phyloP scores from a whole-genome alignment of 2,329 filamentous ascomycete genomes.

The Colletotrichum theobromicola region DNA sequence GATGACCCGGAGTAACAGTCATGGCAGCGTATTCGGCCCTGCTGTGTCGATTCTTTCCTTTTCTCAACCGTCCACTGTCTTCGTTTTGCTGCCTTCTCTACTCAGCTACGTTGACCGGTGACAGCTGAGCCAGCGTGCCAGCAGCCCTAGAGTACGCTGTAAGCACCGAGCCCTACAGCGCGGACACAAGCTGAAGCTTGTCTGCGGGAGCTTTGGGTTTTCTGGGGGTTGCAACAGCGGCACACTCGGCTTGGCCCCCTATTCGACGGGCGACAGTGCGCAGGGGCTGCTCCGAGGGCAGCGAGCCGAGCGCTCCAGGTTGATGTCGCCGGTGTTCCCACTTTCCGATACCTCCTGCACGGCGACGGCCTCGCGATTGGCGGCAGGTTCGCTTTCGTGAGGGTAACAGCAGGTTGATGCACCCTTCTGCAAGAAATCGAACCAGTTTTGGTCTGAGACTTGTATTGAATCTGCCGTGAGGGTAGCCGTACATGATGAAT shows the following conservation, averaged over 20 bases:
- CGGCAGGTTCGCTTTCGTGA: neutral
- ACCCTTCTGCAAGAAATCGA: neutral
- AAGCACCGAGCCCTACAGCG: neutral
- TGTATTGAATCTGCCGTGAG: neutral
- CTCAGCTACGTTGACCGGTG: neutral
- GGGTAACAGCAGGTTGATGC: neutral
- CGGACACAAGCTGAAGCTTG: neutral
- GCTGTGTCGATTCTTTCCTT: neutral
- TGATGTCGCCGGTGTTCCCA: neutral
- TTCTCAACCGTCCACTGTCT: neutral
- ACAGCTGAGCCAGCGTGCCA: neutral
- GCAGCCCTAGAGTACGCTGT: neutral
- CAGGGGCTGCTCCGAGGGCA: constrained; percentile 3
- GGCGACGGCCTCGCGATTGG: neutral
- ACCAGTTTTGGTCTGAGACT: neutral
- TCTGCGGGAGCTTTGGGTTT: neutral
- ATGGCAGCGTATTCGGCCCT: neutral
- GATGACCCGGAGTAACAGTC: neutral
- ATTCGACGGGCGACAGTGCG: constrained; percentile 4
- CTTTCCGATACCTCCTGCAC: neutral
- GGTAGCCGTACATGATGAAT: neutral
- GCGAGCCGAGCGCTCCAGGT: constrained; percentile 5
- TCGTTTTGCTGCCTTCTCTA: neutral
- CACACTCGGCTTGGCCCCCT: constrained; percentile 1
- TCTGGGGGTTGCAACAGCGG: neutral